Conservation (phyloP, 106 monocot species). For the Acorus gramineus region DNA sequence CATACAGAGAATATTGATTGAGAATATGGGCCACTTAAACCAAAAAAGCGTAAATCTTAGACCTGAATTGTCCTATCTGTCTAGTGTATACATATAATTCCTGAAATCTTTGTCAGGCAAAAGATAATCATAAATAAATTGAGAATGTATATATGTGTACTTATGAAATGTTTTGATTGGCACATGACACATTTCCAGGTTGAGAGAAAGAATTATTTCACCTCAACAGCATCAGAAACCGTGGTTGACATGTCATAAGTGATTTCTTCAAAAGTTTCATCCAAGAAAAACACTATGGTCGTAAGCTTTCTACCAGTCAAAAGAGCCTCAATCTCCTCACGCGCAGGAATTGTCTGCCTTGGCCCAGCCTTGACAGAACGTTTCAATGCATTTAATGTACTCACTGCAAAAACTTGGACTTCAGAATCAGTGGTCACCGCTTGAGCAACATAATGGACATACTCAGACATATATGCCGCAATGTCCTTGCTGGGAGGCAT, state of each 20-base stretch:
- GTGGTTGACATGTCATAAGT: slow-evolving; percentile 99
- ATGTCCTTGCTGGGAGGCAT: slow-evolving; percentile 97
- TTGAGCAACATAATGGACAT: slow-evolving; percentile 81
- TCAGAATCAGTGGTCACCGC: slow-evolving; percentile 49
- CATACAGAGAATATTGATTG: too few species aligned
- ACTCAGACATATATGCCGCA: slow-evolving; percentile 85
- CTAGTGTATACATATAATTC: too few species aligned
- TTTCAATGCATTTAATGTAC: slow-evolving; percentile 79
- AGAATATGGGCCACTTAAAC: too few species aligned
- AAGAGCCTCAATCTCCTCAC: slow-evolving; percentile 92
- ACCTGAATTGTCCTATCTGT: too few species aligned
- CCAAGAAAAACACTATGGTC: slow-evolving; percentile 98
- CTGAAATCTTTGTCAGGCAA: too few species aligned
- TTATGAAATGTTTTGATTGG: too few species aligned
- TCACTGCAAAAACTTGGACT: slow-evolving; percentile 67
- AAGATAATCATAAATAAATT: too few species aligned
- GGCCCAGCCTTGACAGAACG: slow-evolving; percentile 82
- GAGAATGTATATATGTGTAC: too few species aligned
- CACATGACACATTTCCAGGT: too few species aligned
- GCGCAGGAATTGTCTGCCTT: slow-evolving; percentile 63
- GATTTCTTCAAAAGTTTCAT: slow-evolving; percentile 99
- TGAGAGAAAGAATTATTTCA: too few species aligned
- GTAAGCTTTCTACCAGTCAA: slow-evolving; percentile 74
- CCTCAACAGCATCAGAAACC: slow-evolving; percentile 97
- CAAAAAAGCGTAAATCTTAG: too few species aligned